Evolutionary conservation across 2,329 filamentous ascomycete genomes (phyloP).

Genomic region (Lojkania enalia): DNA sequence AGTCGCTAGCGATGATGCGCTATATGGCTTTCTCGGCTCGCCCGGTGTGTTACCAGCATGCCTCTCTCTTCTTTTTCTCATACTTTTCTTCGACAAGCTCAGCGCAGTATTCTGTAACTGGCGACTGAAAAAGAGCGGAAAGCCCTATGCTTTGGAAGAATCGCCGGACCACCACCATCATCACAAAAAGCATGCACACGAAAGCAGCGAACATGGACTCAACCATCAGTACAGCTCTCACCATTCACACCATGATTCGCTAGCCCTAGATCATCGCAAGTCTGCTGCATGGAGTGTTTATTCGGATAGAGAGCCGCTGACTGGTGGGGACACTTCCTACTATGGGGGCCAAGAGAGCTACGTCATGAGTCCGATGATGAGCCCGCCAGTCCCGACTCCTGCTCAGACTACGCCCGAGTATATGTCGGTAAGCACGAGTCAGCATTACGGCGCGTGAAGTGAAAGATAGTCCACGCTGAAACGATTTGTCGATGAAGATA

Average conservation of each 20-base stretch:
- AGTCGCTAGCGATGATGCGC: conserved; percentile 23
- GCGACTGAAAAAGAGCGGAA: conserved; percentile 32
- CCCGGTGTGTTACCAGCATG: conserved; percentile 42
- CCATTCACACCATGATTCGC: conserved; percentile 17
- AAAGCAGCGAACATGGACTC: conserved; percentile 17
- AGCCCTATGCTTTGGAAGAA: conserved; percentile 35
- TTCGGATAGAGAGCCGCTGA: conserved; percentile 20
- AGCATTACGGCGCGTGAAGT: conserved; percentile 22
- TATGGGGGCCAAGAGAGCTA: conserved; percentile 16
- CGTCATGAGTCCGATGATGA: conserved; percentile 23
- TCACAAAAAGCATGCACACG: conserved; percentile 15
- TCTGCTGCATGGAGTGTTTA: conserved; percentile 27
- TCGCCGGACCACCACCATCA: conserved; percentile 31
- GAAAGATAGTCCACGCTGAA: too few species aligned
- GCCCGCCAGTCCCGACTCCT: conserved; percentile 21
- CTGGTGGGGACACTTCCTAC: conserved; percentile 23
- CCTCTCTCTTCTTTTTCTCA: conserved; percentile 40
- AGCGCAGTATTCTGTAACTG: conserved; percentile 35
- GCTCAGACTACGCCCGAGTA: conserved; percentile 17
- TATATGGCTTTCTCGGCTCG: conserved; percentile 33
- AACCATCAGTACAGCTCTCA: conserved; percentile 18
- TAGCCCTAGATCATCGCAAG: conserved; percentile 23
- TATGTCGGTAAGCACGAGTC: conserved; percentile 21
- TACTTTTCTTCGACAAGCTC: conserved; percentile 36
- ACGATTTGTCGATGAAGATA: too few species aligned